Evolutionary conservation across 2,329 filamentous ascomycete genomes (phyloP), one percentile per base, ranked within the genome.

Genomic region (Aspergillus tanneri): DNA sequence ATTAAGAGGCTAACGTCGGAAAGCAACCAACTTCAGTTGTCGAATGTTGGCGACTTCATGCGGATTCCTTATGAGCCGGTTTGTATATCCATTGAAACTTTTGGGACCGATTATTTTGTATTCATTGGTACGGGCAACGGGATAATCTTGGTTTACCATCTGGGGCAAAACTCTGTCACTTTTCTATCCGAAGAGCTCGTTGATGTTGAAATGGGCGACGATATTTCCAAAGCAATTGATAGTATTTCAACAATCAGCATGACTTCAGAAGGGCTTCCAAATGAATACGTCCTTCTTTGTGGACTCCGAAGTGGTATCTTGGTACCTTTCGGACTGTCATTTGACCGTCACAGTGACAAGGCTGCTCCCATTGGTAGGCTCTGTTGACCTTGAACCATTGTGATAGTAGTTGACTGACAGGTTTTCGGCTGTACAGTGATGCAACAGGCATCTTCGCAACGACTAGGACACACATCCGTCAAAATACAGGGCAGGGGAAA

Each of bases 281-380:
- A 32, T 50, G 46, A 3, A 23, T 55, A 50, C 36, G 50, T 62
- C 52, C 36, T 76, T 10, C 63, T 77, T 10, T 77, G 74, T 53
- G 75, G 75, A 9, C 63, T 77, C 38, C 70, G 75, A 28, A 71
- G 71, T 54, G 75, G 75, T 27, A 66, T 66, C 42, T 54, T 77
- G 35, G 57, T 75, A 14, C 63, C 67, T 11, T 63, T 73, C 34
- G 59, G 66, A 23, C 43, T 74, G 7, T 50, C 55, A 11, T 48
- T 63, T 8, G 47, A 57, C 21, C 30, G 35, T 27, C 58, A 35
- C 28, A 12, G 58, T 11, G 54, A 55, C 23, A 45, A 45, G 36
- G 41, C 44, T 5, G 46, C 52, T 48, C 54, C 61, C 16, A 60
- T 67, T n/a, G 58, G 68, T 70, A 61, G 27, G 57, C 11, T 18